Evolutionary conservation across 2,329 filamentous ascomycete genomes (phyloP).

Genomic region (Exophiala bonariae): DNA sequence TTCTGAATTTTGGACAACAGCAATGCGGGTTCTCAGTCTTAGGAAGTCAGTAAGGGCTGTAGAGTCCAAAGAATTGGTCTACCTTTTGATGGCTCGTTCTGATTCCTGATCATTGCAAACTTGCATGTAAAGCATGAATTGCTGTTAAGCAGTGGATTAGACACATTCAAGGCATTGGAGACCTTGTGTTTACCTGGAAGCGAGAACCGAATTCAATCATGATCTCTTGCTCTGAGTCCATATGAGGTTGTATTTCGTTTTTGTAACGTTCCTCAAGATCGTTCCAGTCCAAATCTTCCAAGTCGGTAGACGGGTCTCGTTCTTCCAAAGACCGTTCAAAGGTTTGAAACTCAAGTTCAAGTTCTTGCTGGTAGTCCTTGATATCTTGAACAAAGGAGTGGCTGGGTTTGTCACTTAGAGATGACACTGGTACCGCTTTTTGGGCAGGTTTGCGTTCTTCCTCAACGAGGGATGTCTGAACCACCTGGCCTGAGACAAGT

Average conservation of each 20-base stretch:
- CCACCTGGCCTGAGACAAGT: background rate
- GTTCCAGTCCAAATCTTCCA: slow-evolving; percentile 71
- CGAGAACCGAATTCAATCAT: slow-evolving; percentile 67
- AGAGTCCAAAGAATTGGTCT: slow-evolving; percentile 5
- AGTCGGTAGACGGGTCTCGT: slow-evolving; percentile 46
- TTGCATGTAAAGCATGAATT: slow-evolving; percentile 77
- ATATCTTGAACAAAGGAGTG: slow-evolving; percentile 21
- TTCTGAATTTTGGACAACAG: slow-evolving; percentile 74
- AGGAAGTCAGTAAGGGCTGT: slow-evolving; percentile 15
- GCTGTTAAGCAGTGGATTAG: slow-evolving; percentile 50
- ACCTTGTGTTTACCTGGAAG: slow-evolving; percentile 54
- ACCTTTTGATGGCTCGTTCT: slow-evolving; percentile 76
- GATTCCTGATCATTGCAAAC: slow-evolving; percentile 72
- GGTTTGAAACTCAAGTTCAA: slow-evolving; percentile 23
- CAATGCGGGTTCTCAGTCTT: slow-evolving; percentile 75
- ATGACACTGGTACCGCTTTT: too few relatives aligned
- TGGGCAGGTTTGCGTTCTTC: background rate
- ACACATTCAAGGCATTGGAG: slow-evolving; percentile 1
- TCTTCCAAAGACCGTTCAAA: slow-evolving; percentile 27
- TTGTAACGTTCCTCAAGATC: slow-evolving; percentile 72
- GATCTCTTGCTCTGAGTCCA: slow-evolving; percentile 64
- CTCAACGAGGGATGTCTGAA: background rate
- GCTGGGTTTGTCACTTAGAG: background rate
- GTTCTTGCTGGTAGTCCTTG: slow-evolving; percentile 17
- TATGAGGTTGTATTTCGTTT: slow-evolving; percentile 62